phyloP scores from a whole-genome alignment of 2,329 filamentous ascomycete genomes.

The Chaetothyriales sp. region DNA sequence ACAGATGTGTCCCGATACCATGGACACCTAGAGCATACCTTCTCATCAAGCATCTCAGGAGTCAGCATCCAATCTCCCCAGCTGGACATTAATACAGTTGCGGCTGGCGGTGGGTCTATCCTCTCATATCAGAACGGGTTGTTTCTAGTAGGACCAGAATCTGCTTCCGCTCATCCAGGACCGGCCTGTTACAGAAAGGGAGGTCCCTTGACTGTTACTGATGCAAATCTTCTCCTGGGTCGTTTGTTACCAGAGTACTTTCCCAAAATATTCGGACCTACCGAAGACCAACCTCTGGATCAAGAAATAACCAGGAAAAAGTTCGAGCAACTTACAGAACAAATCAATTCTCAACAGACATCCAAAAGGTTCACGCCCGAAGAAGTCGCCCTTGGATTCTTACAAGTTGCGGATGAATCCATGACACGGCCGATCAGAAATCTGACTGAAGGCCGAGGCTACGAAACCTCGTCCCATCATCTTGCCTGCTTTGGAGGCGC shows the following conservation, averaged over 20 bases:
- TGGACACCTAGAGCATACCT: conserved; percentile 71
- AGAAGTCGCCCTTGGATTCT: conserved; percentile 29
- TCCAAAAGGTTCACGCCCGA: conserved; percentile 20
- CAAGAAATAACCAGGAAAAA: conserved; percentile 28
- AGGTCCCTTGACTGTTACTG: conserved; percentile 81
- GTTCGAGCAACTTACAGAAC: conserved; percentile 30
- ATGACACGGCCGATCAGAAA: conserved; percentile 25
- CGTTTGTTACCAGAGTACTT: conserved; percentile 61
- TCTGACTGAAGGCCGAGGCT: conserved; percentile 20
- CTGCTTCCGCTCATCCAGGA: conserved; percentile 75
- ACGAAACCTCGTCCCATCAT: conserved; percentile 20
- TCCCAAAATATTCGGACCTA: conserved; percentile 78
- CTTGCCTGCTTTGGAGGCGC: conserved; percentile 24
- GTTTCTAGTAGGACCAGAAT: conserved; percentile 82
- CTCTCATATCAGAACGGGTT: conserved; percentile 74
- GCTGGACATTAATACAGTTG: conserved; percentile 72
- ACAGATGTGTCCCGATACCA: conserved; percentile 75
- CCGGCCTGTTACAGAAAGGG: conserved; percentile 85
- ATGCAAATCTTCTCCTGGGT: conserved; percentile 77
- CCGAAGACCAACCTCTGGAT: conserved; percentile 56
- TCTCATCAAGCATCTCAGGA: conserved; percentile 72
- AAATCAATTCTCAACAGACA: conserved; percentile 28
- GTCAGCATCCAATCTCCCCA: conserved; percentile 76
- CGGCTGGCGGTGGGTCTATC: conserved; percentile 47
- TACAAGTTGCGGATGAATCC: conserved; percentile 31